Evolutionary conservation across 768 basidiomycete genomes (phyloP).

Genomic region (Inosperma sp.): DNA sequence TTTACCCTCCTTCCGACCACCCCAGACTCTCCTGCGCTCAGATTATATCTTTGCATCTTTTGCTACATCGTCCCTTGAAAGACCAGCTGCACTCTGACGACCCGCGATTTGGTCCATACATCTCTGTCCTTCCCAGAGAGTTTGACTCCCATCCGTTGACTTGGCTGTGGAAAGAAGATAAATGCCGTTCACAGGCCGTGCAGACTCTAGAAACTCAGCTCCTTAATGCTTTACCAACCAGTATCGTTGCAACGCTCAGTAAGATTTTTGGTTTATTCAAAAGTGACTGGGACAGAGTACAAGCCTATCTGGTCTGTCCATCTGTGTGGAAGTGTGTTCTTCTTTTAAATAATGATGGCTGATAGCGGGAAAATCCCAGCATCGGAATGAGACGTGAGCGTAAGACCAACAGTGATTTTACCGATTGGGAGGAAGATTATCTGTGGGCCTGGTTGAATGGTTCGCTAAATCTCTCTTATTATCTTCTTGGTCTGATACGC

Average conservation of each 20-base stretch:
- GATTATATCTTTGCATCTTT: slow-evolving; percentile 75
- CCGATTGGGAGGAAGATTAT: slow-evolving; percentile 42
- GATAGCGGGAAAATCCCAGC: slow-evolving; percentile 17
- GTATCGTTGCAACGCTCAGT: slow-evolving; percentile 37
- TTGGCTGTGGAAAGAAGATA: slow-evolving; percentile 47
- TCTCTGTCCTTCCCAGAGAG: slow-evolving; percentile 66
- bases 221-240: slow-evolving; percentile 46
- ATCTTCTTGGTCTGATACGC: slow-evolving; percentile 1
- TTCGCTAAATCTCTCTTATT: slow-evolving; percentile 29
- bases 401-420: slow-evolving; percentile 1
- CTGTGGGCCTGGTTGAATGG: slow-evolving; percentile 94
- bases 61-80: slow-evolving; percentile 51
- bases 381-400: background rate
- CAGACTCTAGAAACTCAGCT: slow-evolving; percentile 25
- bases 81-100: slow-evolving; percentile 41
- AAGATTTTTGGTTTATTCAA: slow-evolving; percentile 45
- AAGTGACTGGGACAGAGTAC: slow-evolving; percentile 55
- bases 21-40: slow-evolving; percentile 59
- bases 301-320: slow-evolving; percentile 48
- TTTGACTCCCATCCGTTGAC: slow-evolving; percentile 82
- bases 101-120: slow-evolving; percentile 66
- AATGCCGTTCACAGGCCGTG: background rate
- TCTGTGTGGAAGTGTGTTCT: background rate
- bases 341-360: slow-evolving; percentile 5
- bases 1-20: slow-evolving; percentile 47